A percentile compares a stretch with the other conserved stretches of the same genome.
These are phyloP conservation scores for Priceomyces castillae DNA, from an alignment of 805 yeast species.

Conservation along the genomic window DNA sequence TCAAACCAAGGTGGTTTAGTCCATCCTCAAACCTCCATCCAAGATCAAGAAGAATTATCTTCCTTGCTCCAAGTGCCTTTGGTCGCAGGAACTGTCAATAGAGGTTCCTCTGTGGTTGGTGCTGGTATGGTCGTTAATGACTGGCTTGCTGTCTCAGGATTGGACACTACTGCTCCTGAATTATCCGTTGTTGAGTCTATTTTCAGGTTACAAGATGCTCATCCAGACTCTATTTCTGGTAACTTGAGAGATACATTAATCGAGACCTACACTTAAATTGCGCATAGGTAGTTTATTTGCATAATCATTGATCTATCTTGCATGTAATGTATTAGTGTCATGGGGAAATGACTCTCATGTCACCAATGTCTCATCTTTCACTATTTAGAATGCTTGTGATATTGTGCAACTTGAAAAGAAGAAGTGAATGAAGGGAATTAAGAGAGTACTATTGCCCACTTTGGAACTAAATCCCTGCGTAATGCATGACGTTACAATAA, in stretches of 20 bases:
- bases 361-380: too few relatives aligned
- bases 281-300: slow-evolving; percentile 1
- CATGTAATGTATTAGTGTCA: background rate
- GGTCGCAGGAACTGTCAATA: slow-evolving; percentile 97
- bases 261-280: slow-evolving; percentile 74
- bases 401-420: too few relatives aligned
- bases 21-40: slow-evolving; percentile 95
- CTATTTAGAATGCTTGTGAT: too few relatives aligned
- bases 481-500: background rate
- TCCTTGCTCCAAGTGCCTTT: slow-evolving; percentile 94
- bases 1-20: slow-evolving; percentile 98
- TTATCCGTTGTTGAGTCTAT: slow-evolving; percentile 94
- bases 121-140: slow-evolving; percentile 99
- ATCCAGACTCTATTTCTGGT: slow-evolving; percentile 81
- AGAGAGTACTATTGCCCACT: too few relatives aligned
- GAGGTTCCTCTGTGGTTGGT: slow-evolving; percentile 97
- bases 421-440: too few relatives aligned
- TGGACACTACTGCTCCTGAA: slow-evolving; percentile 98
- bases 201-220: slow-evolving; percentile 88
- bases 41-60: slow-evolving; percentile 97
- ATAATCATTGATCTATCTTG: slow-evolving; percentile 1
- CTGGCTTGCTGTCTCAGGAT: slow-evolving; percentile 95
- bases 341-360: background rate
- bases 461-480: too few relatives aligned
- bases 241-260: slow-evolving; percentile 88